Percentiles rank a stretch among this genome's conserved stretches.
Conservation (phyloP, 768 basidiomycete species). For the Myochromella boudieri region DNA sequence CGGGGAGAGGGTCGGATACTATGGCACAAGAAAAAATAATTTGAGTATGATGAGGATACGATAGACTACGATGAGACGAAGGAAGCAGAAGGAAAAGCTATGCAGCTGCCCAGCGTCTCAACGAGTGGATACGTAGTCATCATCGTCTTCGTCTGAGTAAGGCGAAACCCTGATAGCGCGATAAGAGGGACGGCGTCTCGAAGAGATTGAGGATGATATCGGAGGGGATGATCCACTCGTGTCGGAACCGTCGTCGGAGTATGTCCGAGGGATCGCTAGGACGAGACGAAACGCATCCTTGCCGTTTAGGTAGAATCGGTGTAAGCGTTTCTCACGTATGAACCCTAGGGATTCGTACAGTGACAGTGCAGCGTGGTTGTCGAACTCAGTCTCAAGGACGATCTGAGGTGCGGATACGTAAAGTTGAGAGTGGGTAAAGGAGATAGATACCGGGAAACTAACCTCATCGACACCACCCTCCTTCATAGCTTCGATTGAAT, state of each 20-base stretch:
- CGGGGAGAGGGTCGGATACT: no score
- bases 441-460: constrained; percentile 21
- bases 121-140: constrained; percentile 34
- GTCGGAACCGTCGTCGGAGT: constrained; percentile 35
- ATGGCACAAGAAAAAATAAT: background rate
- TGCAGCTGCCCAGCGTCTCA: constrained; percentile 17
- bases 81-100: no score
- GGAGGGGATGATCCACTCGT: constrained; percentile 25
- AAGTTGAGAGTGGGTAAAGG: background rate
- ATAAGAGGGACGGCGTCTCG: constrained; percentile 27
- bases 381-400: constrained; percentile 93
- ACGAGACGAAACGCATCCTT: constrained; percentile 93
- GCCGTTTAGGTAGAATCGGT: constrained; percentile 95
- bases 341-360: constrained; percentile 93
- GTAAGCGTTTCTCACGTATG: constrained; percentile 91
- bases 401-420: constrained; percentile 53
- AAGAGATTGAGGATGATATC: constrained; percentile 15
- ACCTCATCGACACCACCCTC: constrained; percentile 85
- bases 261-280: constrained; percentile 50
- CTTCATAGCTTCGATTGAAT: constrained; percentile 85
- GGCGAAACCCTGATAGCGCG: constrained; percentile 45
- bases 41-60: constrained; percentile 4
- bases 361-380: constrained; percentile 85
- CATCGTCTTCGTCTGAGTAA: constrained; percentile 46
- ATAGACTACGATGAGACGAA: background rate